Base-by-base conservation (phyloP, 2,329 filamentous ascomycete species). In the Pseudofabraea citricarpa region DNA sequence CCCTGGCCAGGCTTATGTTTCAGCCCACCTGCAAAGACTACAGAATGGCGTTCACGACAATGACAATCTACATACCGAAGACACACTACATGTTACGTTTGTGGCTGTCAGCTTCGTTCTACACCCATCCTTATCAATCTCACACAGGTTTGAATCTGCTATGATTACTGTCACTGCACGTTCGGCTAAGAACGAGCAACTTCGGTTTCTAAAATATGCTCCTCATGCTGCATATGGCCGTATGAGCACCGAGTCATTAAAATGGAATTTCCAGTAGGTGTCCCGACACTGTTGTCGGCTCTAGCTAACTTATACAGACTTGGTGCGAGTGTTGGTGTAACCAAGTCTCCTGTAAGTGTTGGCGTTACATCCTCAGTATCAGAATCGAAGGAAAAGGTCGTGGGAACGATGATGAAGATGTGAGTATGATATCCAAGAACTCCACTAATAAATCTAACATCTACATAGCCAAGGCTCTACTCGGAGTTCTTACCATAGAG, bases 51-150 rank as follows among this genome's bases (percentile, higher is more conserved):
- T 61, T 45, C 73, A 71, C 55, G 61, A 66, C 18, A 70, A 62
- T 40, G 49, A 56, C 2, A 61, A 62, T 5, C 59, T 73, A 1
- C 70, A 72, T 15, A 69, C 70, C 24, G 53, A 56, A 4, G 56
- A 61, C 13, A 61, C 67, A 7, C 56, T 69, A 26, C 59, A 70
- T 40, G 66, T 74, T 8, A 71, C 71, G 46, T 74, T 75, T 41
- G 63, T 72, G 4, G 71, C 67, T 0, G 57, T 74, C 24, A 67
- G 65, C 36, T 74, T 74, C 40, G 68, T 71, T n/a, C 70, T 74
- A 20, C 72, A 74, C 49, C 66, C 71, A 0, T 58, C 65, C 4
- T 57, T 68, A 36, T 67, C 64, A 2, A 35, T 55, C 16, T 54
- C 58, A 1, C 69, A 73, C 53, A 68, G 71, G 10, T 73, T 74